These are phyloP conservation scores for Phaeophleospora eucalypticola DNA, from an alignment of 2,329 filamentous ascomycete genomes.

Conservation along the genomic window DNA sequence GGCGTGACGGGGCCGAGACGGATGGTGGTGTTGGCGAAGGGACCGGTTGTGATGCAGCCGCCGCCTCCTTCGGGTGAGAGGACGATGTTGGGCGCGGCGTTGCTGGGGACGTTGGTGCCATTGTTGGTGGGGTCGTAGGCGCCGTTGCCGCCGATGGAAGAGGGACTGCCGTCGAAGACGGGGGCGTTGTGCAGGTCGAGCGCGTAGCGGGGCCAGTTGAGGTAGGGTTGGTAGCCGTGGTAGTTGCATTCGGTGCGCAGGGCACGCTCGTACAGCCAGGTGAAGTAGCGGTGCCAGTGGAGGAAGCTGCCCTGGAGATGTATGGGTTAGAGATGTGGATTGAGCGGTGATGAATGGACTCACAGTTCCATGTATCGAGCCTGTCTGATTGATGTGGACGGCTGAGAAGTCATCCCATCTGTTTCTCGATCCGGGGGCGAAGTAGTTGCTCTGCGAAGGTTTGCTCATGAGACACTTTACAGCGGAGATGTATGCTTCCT, in stretches of 20 bases:
- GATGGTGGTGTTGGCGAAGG: constrained; percentile 39
- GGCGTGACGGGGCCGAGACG: constrained; percentile 15
- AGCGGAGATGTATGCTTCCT: constrained; percentile 30
- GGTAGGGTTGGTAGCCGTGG: constrained; percentile 31
- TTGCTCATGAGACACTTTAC: constrained; percentile 30
- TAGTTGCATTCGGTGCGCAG: constrained; percentile 43
- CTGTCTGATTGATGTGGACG: constrained; percentile 31
- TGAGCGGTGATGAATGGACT: constrained; percentile 8
- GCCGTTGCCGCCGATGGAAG: constrained; percentile 35
- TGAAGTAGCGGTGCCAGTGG: constrained; percentile 43
- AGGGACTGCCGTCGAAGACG: constrained; percentile 54
- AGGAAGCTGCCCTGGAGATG: constrained; percentile 25
- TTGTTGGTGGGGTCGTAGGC: constrained; percentile 23
- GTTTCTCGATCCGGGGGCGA: constrained; percentile 26
- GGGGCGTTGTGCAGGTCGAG: constrained; percentile 45
- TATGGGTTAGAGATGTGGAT: background rate
- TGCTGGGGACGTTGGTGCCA: constrained; percentile 35
- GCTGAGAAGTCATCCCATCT: constrained; percentile 20
- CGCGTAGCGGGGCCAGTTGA: constrained; percentile 40
- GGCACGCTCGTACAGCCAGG: constrained; percentile 41
- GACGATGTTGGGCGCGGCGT: constrained; percentile 27
- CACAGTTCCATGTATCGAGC: constrained; percentile 10
- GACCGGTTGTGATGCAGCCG: constrained; percentile 52
- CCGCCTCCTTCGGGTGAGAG: constrained; percentile 49
- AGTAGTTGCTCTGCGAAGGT: constrained; percentile 23